Evolutionary conservation across 2,329 filamentous ascomycete genomes (phyloP).

Genomic region (Cladosporium sp.): DNA sequence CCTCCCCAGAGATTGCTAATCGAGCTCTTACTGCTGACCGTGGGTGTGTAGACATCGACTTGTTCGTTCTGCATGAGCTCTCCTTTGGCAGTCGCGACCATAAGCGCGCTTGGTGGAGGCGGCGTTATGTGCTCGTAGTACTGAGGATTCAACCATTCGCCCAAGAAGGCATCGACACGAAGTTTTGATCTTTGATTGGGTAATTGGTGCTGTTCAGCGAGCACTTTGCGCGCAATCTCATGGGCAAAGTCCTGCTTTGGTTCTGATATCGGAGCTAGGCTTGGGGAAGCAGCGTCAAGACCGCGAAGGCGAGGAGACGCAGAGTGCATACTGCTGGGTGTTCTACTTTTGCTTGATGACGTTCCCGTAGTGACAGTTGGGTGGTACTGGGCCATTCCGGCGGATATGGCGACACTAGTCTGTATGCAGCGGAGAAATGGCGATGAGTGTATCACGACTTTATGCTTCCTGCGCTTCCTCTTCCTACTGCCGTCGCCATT

Average conservation of each 20-base stretch:
- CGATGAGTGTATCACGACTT: constrained; percentile 85
- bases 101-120: constrained; percentile 77
- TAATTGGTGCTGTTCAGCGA: constrained; percentile 31
- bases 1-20: constrained; percentile 46
- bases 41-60: constrained; percentile 43
- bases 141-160: constrained; percentile 90
- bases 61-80: constrained; percentile 74
- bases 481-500: constrained; percentile 15
- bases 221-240: constrained; percentile 30
- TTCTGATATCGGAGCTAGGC: constrained; percentile 32
- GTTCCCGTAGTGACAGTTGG: constrained; percentile 28
- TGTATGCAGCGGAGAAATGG: constrained; percentile 91
- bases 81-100: constrained; percentile 85
- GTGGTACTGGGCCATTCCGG: constrained; percentile 71
- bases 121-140: constrained; percentile 92
- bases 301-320: constrained; percentile 30
- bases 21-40: constrained; percentile 33
- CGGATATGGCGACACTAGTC: constrained; percentile 81
- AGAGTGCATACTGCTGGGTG: constrained; percentile 27
- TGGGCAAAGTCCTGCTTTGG: constrained; percentile 36
- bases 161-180: constrained; percentile 85
- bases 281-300: constrained; percentile 22
- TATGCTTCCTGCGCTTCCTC: constrained; percentile 60
- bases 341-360: constrained; percentile 25
- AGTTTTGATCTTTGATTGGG: constrained; percentile 54